A percentile compares a stretch with the other conserved stretches of the same genome.
phyloP scores from a whole-genome alignment of 2,329 filamentous ascomycete genomes.

The Pyrenophora graminea region DNA sequence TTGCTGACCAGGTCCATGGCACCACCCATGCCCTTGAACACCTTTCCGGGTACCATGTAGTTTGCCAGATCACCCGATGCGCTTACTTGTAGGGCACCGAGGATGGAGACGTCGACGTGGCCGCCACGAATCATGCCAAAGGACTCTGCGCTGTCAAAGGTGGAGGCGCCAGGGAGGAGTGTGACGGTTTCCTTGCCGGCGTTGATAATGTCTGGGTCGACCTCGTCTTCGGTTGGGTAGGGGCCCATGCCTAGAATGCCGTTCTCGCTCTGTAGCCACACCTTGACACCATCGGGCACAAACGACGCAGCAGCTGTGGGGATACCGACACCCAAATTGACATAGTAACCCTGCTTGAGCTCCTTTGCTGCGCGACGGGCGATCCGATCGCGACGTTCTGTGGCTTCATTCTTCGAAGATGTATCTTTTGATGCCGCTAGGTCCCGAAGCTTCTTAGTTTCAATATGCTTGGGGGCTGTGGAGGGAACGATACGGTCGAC shows the following conservation, averaged over 20 bases:
- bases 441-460: conserved; percentile 51
- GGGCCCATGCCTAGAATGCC: conserved; percentile 53
- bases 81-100: conserved; percentile 88
- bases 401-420: conserved; percentile 12
- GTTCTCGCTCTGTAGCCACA: conserved; percentile 61
- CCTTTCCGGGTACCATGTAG: conserved; percentile 90
- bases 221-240: conserved; percentile 62
- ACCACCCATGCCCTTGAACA: conserved; percentile 83
- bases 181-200: conserved; percentile 93
- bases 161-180: conserved; percentile 75
- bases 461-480: conserved; percentile 76
- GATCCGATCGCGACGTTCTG: conserved; percentile 69
- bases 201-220: conserved; percentile 89
- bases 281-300: conserved; percentile 63
- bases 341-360: conserved; percentile 94
- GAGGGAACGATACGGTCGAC: conserved; percentile 86
- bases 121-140: conserved; percentile 93
- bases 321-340: conserved; percentile 90
- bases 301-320: conserved; percentile 87
- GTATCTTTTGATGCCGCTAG: conserved; percentile 23
- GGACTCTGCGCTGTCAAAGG: conserved; percentile 84
- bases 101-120: conserved; percentile 82
- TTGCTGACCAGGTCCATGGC: conserved; percentile 91
- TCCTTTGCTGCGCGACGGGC: conserved; percentile 84
- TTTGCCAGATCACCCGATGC: conserved; percentile 81